Base-by-base conservation (phyloP, 2,329 filamentous ascomycete species). In the Fusarium torulosum region DNA sequence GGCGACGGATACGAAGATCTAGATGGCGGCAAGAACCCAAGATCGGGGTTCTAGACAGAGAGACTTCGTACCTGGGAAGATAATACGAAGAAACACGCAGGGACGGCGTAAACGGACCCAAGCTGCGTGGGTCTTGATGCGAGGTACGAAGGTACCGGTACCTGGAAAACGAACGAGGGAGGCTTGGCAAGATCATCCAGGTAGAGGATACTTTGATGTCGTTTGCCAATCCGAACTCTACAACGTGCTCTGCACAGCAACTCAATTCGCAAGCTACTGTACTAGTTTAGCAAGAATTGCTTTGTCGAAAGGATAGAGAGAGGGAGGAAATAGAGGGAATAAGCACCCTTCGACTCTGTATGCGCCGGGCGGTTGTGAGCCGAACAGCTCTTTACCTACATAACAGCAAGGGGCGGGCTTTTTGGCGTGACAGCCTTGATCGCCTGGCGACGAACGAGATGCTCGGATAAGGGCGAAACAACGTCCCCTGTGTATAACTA, bases 61-160 rank as follows among this genome's bases (percentile, higher is more conserved):
- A 51, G 27, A 59, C 58, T 66, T 67, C 47, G 63, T 67, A 45
- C 57, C 31, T 53, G 51, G 29, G 38, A 43, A 41, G 46, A 55
- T 49, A 68, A 72, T 73, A 72, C 70, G 70, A 72, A 72, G 66
- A 59, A 57, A 58, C 66, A 66, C 59, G 68, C 70, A 72, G 68
- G 70, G 63, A 53, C 61, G 53, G 59, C 59, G 58, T 57, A 37
- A 66, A 63, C 59, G 63, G 69, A 57, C 47, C 57, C 58, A 69
- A 66, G 62, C 59, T 59, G 53, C 67, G 56, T 71, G 70, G 59
- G 67, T 64, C 69, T 61, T 49, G 29, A 70, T 69, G 66, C 56
- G 67, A 72, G 66, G 67, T 45, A 45, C 43, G n/a, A 31, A 70
- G 46, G 70, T 72, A 73, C 59, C 40, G 56, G 68, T 73, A 73